Conservation (phyloP, 352 stramenopile genomes). For the Globisporangium emineosum region DNA sequence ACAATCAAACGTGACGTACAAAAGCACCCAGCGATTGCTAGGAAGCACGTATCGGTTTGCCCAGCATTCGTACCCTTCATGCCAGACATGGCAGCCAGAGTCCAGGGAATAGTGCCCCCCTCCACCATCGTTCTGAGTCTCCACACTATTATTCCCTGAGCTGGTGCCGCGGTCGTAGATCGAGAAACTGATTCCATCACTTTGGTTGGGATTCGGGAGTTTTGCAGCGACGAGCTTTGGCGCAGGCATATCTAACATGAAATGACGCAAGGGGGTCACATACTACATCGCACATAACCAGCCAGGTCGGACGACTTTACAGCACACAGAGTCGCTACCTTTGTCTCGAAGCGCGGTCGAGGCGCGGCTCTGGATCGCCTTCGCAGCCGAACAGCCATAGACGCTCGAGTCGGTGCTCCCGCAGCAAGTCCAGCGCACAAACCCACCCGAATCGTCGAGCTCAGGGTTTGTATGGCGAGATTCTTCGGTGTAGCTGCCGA, state of each 20-base stretch:
- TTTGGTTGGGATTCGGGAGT: constrained; percentile 18
- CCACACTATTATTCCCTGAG: neutral
- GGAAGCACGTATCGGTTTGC: constrained; percentile 47
- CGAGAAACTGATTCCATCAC: constrained; percentile 28
- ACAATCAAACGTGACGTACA: constrained; percentile 47
- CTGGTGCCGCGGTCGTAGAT: constrained; percentile 51
- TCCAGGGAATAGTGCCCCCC: constrained; percentile 16
- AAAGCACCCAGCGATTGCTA: constrained; percentile 45
- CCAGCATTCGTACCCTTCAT: constrained; percentile 41
- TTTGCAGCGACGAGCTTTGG: constrained; percentile 49
- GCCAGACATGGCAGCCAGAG: constrained; percentile 46
- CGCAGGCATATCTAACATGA: constrained; percentile 14
- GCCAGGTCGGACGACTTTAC: too few relatives aligned
- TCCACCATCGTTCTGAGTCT: neutral
- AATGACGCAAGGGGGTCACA: constrained; percentile 8
- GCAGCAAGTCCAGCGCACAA: constrained; percentile 63
- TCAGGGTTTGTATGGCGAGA: constrained; percentile 50
- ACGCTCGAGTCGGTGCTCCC: constrained; percentile 49
- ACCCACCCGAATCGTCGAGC: constrained; percentile 52
- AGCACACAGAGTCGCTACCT: neutral
- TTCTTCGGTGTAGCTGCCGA: constrained; percentile 28
- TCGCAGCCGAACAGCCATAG: constrained; percentile 43
- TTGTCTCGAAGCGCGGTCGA: neutral
- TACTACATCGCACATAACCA: neutral
- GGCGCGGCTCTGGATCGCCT: neutral